Base-by-base conservation (phyloP, 345 rosid species). In the Adansonia digitata region DNA sequence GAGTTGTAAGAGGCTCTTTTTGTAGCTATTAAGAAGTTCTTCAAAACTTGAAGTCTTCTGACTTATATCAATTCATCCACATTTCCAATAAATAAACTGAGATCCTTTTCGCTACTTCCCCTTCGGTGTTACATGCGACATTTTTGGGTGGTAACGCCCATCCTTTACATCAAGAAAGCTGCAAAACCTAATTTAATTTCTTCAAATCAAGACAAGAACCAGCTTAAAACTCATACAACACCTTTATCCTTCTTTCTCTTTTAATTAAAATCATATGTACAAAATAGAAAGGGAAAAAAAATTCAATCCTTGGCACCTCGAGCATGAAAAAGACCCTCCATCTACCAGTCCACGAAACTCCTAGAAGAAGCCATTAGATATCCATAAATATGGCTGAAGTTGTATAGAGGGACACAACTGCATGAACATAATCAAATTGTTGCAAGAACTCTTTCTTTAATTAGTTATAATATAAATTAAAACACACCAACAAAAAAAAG, bases 341-440 rank as follows among this genome's bases (percentile, higher is more conserved):
- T 79, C 81, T 88, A 90, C 98, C 99, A 93, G 90, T 95, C 97
- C 72, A 95, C 90, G 52, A 93, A 95, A 82, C 99, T 95, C 85
- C 81, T 86, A 0, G 90, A 81, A 67, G 98, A 95, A 71, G 96
- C 81, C 91, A 91, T 85, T 80, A 93, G 31, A 74, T 95, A 95
- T 76, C 55, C 84, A 78, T 95, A 95, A 29, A 86, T 84, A 85
- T 89, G 90, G 85, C 89, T 87, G 80, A 94, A 94, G 78, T 90
- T 90, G 85, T 91, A 89, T 57, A 95, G 73, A 15, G 99, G 97
- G 71, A 89, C 94, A 77, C 99, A 95, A 74, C 99, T 95, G 94
- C 88, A 83, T 65, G 62, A 86, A 8, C 39, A 39, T 79, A 27
- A 20, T 74, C 43, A 27, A 46, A 5, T 29, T 48, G 35, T 49